Evolutionary conservation across 2,329 filamentous ascomycete genomes (phyloP), one percentile per base, ranked within the genome.

Genomic region (Purpureocillium takamizusanense): DNA sequence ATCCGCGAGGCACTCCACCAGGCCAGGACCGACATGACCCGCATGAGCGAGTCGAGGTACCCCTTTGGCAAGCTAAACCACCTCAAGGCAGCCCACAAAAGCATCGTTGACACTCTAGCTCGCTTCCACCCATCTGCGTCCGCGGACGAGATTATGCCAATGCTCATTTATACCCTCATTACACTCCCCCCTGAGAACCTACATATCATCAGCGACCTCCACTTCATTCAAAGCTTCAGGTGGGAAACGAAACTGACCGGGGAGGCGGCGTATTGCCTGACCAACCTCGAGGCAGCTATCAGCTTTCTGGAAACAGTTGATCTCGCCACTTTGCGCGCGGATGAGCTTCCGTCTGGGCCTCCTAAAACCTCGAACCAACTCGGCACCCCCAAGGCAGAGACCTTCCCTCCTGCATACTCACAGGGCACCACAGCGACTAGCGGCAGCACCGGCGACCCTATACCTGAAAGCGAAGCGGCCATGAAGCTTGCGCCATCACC

Each of bases 291-390:
- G 61, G 92, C 92, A 14, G 85, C 90, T 41, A 87, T 97, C 40
- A 89, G 84, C 37, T 98, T 98, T 53, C 67, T 98, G 12, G 86
- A 97, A 53, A 97, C 89, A 1, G 92, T 98, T 21, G 92, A 98
- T 57, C 71, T 98, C 17, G 86, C 89, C 7, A 95, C 85, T 18
- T 67, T 98, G 7, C 78, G 88, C 37, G 82, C 82, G 6, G 86
- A 95, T 46, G 88, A 94, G 57, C 63, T 70, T 14, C 81, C 77
- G 13, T 78, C 81, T 32, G 79, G 83, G 1, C 81, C 82, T 9
- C 61, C 69, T 14, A 88, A 83, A 56, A 46, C 66, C 44, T 49
- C 70, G 9, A 67, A 59, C 45, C 53, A 65, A 16, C 65, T 74
- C 1, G 66, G 65, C 8, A 74, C 63, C 6, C 64, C 72, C 1